Evolutionary conservation across 2,329 filamentous ascomycete genomes (phyloP), one percentile per base, ranked within the genome.

Genomic region (Anisogramma anomala): DNA sequence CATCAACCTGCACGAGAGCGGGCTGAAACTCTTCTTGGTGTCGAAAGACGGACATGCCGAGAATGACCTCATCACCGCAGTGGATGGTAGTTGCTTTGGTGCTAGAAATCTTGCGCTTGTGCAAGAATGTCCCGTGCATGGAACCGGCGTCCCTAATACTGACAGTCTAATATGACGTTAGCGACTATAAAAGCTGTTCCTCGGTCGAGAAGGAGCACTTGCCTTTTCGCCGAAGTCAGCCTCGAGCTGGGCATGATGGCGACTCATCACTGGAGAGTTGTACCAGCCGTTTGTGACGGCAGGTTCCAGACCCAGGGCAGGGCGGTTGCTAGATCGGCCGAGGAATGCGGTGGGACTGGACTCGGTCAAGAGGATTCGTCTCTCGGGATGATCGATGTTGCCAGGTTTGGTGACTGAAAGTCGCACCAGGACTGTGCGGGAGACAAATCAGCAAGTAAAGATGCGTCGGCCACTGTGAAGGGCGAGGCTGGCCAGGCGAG

Each of bases 181-280:
- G 49, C 25, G 32, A 33, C 36, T 28, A 34, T 30, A 10, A 5
- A 40, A 17, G 39, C n/a, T n/a, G n/a, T n/a, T n/a, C n/a, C n/a
- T 13, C 2, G 37, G 2, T 11, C 20, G 23, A 26, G 32, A 33
- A 33, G 11, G 25, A 40, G 34, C 25, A 41, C 60, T 43, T 58
- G 74, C 74, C 56, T 68, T 63, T 6, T 56, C 51, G 2, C 65
- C 55, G 8, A 64, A 50, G 36, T 71, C 60, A 4, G 69, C 62
- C 13, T 53, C 49, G 4, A 80, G 53, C 32, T 71, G 59, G 13
- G 81, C 82, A 58, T 86, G 82, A 9, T 73, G 56, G 33, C 82
- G 68, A 18, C 80, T 84, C 66, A 86, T 80, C 26, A 85, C 80
- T 0, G 80, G 74, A 42, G 74, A 81, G 49, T 84, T 73, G 44